A percentile compares a stretch with the other conserved stretches of the same genome.
phyloP scores from a whole-genome alignment of 2,329 filamentous ascomycete genomes.

The Drechslerella stenobrocha region DNA sequence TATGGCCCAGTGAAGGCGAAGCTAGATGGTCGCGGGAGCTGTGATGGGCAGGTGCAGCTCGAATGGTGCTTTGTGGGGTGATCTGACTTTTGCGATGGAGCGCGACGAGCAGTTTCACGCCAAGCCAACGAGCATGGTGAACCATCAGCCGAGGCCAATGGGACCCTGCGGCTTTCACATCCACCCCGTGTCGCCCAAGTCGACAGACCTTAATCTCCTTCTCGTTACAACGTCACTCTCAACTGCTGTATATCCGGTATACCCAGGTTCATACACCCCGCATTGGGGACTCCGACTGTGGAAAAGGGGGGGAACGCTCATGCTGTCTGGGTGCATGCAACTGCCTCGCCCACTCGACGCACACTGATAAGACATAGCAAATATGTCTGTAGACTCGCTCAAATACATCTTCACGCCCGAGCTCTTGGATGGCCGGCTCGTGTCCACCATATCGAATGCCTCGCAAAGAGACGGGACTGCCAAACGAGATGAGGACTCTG shows the following conservation, averaged over 20 bases:
- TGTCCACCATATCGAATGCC: constrained; percentile 31
- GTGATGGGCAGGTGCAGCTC: not conserved
- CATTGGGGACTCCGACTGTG: constrained; percentile 13
- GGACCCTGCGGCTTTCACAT: constrained; percentile 26
- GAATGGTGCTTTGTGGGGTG: constrained; percentile 14
- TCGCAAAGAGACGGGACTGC: constrained; percentile 31
- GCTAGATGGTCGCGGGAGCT: constrained; percentile 3
- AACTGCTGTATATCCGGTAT: not conserved
- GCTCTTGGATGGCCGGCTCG: constrained; percentile 41
- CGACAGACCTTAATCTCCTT: constrained; percentile 37
- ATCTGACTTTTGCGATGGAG: constrained; percentile 37
- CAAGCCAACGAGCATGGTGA: constrained; percentile 22
- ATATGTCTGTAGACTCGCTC: constrained; percentile 39
- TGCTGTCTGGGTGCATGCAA: constrained; percentile 4
- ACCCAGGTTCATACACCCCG: not conserved
- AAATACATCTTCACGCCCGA: constrained; percentile 45
- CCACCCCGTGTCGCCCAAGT: constrained; percentile 7
- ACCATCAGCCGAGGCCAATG: constrained; percentile 38
- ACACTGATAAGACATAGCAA: constrained; percentile 12
- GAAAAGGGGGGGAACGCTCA: constrained; percentile 36
- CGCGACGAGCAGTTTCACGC: constrained; percentile 19
- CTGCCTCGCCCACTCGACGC: constrained; percentile 2
- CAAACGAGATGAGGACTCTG: constrained; percentile 33
- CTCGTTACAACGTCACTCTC: constrained; percentile 5
- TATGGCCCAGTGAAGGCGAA: not conserved